Conservation (phyloP, 176 grass and related monocot genomes). For the Elaeis guineensis region DNA sequence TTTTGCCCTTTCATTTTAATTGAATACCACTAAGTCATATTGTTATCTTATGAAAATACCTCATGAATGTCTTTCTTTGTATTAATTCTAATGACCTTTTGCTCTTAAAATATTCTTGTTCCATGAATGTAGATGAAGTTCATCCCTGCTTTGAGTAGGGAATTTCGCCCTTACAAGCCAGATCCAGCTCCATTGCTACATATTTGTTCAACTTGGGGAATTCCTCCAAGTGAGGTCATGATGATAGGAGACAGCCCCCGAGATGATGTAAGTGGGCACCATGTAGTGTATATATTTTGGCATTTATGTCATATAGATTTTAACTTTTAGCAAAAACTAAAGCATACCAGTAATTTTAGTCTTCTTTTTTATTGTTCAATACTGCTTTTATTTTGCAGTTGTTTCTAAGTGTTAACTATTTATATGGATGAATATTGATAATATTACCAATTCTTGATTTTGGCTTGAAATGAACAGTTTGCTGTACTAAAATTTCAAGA, state of each 20-base stretch:
- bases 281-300: not conserved
- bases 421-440: too few species aligned
- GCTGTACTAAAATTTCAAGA: too few species aligned
- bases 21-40: too few species aligned
- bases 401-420: too few species aligned
- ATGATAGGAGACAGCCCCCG: conserved; percentile 90
- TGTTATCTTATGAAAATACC: too few species aligned
- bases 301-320: not conserved
- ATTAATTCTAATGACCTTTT: not conserved
- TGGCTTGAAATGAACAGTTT: too few species aligned
- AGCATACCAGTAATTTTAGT: not conserved
- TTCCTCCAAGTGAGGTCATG: conserved; percentile 71
- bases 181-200: conserved; percentile 87
- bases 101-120: not conserved
- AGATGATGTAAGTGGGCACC: conserved; percentile 64
- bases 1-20: too few species aligned
- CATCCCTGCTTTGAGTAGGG: conserved; percentile 74
- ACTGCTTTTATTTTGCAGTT: too few species aligned
- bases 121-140: conserved; percentile 47
- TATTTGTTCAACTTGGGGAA: conserved; percentile 76
- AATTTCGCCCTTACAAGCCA: conserved; percentile 88
- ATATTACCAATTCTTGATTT: too few species aligned
- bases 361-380: too few species aligned
- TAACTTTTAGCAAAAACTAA: not conserved
- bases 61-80: too few species aligned